Percentiles rank a stretch among this genome's conserved stretches.
Evolutionary conservation across 371 early-diverging fungal genomes (phyloP).

Genomic region (Mortierella sp.): DNA sequence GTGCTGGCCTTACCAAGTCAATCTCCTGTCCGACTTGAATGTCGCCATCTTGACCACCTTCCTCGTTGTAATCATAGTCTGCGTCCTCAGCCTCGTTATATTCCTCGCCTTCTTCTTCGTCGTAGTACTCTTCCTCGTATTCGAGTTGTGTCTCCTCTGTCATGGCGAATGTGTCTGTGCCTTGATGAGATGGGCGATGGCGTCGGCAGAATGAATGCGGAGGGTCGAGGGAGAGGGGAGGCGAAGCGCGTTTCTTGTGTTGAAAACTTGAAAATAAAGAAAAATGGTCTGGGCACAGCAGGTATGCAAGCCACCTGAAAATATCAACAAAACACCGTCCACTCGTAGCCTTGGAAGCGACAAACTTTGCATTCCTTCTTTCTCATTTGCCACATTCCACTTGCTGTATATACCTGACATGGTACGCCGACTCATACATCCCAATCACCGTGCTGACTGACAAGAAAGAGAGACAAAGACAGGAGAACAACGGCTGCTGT

Average conservation of each 20-base stretch:
- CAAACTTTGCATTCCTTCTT: background rate
- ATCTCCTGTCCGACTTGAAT: constrained; percentile 31
- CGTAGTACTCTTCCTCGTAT: constrained; percentile 2
- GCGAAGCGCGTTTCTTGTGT: background rate
- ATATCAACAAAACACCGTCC: constrained; percentile 19
- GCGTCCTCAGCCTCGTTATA: constrained; percentile 14
- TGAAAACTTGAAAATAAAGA: background rate
- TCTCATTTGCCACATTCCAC: background rate
- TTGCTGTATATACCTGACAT: background rate
- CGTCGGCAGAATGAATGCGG: background rate
- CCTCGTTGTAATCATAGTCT: constrained; percentile 15
- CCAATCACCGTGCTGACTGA: no score
- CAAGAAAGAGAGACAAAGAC: background rate
- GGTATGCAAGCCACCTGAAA: constrained; percentile 28
- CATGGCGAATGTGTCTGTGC: background rate
- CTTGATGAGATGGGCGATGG: no score
- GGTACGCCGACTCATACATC: background rate
- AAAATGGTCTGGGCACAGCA: background rate
- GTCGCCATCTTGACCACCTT: constrained; percentile 9
- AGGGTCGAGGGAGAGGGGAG: background rate
- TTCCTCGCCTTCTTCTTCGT: constrained; percentile 16
- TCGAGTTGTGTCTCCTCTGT: background rate
- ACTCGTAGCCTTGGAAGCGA: background rate
- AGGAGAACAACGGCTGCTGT: background rate
- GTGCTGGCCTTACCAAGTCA: constrained; percentile 16